phyloP scores from a whole-genome alignment of 371 early-diverging fungal species.

The Syncephalastrum racemosum region DNA sequence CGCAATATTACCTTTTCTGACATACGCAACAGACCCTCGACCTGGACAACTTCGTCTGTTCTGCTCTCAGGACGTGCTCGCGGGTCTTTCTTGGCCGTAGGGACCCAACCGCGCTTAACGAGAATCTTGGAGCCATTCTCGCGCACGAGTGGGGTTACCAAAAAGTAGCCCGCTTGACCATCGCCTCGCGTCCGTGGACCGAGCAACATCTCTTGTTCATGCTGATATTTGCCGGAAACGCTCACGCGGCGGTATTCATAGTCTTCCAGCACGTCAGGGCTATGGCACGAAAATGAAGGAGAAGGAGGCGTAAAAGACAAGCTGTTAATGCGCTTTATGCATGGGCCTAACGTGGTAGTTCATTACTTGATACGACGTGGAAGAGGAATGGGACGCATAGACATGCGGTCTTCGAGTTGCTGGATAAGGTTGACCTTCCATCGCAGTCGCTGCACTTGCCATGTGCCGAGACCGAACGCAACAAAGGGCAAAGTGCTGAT shows the following conservation, averaged over 20 bases:
- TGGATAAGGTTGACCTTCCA: conserved; percentile 88
- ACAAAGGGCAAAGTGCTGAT: conserved; percentile 71
- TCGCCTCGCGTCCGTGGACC: conserved; percentile 80
- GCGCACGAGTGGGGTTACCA: conserved; percentile 86
- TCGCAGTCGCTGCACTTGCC: conserved; percentile 89
- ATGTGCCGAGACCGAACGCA: conserved; percentile 84
- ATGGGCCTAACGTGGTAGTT: not conserved
- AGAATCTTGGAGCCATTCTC: conserved; percentile 73
- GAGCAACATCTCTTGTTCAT: conserved; percentile 75
- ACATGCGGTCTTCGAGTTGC: conserved; percentile 66
- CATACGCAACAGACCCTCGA: conserved; percentile 64
- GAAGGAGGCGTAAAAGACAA: not conserved
- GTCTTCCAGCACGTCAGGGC: conserved; percentile 54
- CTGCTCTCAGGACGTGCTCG: conserved; percentile 57
- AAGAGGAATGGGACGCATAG: conserved; percentile 65
- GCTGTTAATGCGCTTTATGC: not conserved
- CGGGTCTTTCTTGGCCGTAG: conserved; percentile 65
- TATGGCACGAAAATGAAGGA: conserved; percentile 14
- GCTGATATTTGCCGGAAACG: conserved; percentile 67
- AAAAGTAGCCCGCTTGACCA: conserved; percentile 75
- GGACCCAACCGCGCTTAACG: conserved; percentile 90
- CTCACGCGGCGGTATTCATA: conserved; percentile 75
- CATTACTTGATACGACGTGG: conserved; percentile 66
- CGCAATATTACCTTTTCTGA: conserved; percentile 56
- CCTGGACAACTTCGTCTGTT: conserved; percentile 49